Evolutionary conservation across 768 basidiomycete genomes (phyloP), one percentile per base, ranked within the genome.

Genomic region (Amyloporia xantha): DNA sequence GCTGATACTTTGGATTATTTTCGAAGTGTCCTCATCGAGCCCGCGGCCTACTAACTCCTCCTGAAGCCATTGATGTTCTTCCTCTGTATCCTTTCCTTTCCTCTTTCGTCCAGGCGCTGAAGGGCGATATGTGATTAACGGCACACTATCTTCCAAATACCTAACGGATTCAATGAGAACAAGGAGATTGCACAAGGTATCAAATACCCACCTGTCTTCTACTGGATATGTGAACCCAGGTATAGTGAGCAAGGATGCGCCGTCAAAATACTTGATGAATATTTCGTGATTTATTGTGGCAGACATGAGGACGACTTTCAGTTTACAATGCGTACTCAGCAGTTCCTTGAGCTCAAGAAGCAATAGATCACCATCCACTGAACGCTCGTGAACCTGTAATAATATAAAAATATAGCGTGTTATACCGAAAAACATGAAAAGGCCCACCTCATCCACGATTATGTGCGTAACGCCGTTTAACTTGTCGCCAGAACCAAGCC

Each of bases 231-330:
- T 78, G 56, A 81, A 79, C 1, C 94, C 94, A 2, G 91, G 90
- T 23, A 97, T 96, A 23, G 74, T 77, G 46, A 96, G 68, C 41
- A 89, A 71, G 1, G 94, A 91, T 2, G 91, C 91, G 19, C 77
- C 74, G 43, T 79, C 64, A 61, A 95, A 96, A 63, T 97, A 97
- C 48, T 77, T 74, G 41, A 83, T 70, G 56, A 92, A 93, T n/a
- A 74, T 78, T 53, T 88, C 75, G 51, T 92, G 89, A 59, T 96
- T 94, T 65, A 95, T 94, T 0, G 94, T 97, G 4, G 94, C 94
- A 26, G 88, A 91, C 92, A 96, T 96, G 40, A 95, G 74, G 19
- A 94, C 68, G 19, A 97, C 74, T 62, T 88, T 93, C 57, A 96
- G 74, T 1, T 64, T 75, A 19, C 71, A 66, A 58, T 91, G 83